These are phyloP conservation scores for Piloderma croceum DNA, from an alignment of 768 basidiomycete species.

Conservation along the genomic window DNA sequence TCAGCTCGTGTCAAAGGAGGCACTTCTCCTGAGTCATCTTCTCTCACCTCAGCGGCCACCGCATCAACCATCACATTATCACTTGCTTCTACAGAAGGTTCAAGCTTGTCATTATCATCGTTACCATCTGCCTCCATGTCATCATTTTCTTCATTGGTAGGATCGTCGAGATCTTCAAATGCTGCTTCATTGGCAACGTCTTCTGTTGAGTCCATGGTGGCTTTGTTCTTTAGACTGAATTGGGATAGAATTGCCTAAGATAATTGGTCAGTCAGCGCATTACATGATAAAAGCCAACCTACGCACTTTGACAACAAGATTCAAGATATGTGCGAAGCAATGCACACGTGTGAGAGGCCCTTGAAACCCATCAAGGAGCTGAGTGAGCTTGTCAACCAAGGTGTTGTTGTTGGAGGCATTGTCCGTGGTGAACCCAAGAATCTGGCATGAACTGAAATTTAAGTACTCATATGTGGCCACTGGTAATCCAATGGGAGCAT, in stretches of 20 bases:
- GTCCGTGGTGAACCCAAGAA: slow-evolving; percentile 21
- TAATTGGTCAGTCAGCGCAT: slow-evolving; percentile 1
- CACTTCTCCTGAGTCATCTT: slow-evolving; percentile 1
- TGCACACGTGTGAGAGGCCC: slow-evolving; percentile 15
- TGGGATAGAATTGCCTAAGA: slow-evolving; percentile 16
- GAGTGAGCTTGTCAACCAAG: slow-evolving; percentile 11
- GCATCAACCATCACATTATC: slow-evolving; percentile 13
- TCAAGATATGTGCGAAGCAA: slow-evolving; percentile 27
- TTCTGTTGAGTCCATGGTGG: too few species aligned
- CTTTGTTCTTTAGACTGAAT: slow-evolving; percentile 10
- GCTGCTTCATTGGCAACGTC: too few species aligned
- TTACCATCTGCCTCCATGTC: slow-evolving; percentile 1
- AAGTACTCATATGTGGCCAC: slow-evolving; percentile 1
- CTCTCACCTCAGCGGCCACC: slow-evolving; percentile 5
- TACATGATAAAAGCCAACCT: neutral
- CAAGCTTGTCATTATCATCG: slow-evolving; percentile 9
- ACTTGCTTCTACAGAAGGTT: slow-evolving; percentile 14
- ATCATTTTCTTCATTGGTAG: slow-evolving; percentile 7
- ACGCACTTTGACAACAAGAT: slow-evolving; percentile 25
- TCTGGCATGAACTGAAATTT: slow-evolving; percentile 16
- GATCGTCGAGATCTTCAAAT: slow-evolving; percentile 1
- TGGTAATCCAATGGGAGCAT: neutral
- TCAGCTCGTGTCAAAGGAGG: slow-evolving; percentile 3
- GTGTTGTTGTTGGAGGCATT: too few species aligned
- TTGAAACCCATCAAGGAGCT: slow-evolving; percentile 13